Percentiles rank a stretch among this genome's conserved stretches.
phyloP scores from a whole-genome alignment of 768 basidiomycete genomes.

The Psilocybe azurescens region DNA sequence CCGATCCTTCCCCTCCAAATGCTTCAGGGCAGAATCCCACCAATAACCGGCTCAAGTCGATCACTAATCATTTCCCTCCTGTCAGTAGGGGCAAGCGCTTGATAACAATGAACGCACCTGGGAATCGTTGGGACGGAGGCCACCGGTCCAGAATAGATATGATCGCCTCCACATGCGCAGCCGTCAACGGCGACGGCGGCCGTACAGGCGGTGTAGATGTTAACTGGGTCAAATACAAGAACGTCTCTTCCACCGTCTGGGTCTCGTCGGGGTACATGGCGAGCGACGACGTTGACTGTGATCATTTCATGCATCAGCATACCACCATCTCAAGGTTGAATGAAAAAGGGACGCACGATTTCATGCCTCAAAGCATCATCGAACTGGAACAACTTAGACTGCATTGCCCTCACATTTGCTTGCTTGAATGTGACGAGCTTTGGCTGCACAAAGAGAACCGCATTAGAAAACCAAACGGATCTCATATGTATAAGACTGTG shows the following conservation, averaged over 20 bases:
- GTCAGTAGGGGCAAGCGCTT: neutral
- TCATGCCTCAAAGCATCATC: conserved; percentile 70
- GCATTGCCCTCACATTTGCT: conserved; percentile 80
- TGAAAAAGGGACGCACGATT: conserved; percentile 53
- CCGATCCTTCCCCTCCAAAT: conserved; percentile 36
- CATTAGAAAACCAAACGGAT: neutral
- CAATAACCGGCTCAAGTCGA: conserved; percentile 85
- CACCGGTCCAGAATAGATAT: conserved; percentile 72
- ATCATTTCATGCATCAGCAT: neutral
- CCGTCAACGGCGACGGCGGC: conserved; percentile 40
- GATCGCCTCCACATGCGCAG: conserved; percentile 64
- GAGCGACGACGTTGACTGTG: conserved; percentile 70
- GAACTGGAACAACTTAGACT: conserved; percentile 77
- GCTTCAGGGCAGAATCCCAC: conserved; percentile 63
- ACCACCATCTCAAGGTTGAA: neutral
- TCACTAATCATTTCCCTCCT: conserved; percentile 49
- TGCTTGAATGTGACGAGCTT: conserved; percentile 83
- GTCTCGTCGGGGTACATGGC: conserved; percentile 74
- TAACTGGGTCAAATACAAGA: conserved; percentile 59
- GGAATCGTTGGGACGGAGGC: conserved; percentile 76
- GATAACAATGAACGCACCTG: conserved; percentile 46
- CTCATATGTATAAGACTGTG: neutral
- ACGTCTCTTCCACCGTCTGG: conserved; percentile 61
- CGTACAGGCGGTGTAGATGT: conserved; percentile 39
- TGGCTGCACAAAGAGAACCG: conserved; percentile 42